phyloP scores from a whole-genome alignment of 208 protist genomes.

The Blechomonas ayalai region DNA sequence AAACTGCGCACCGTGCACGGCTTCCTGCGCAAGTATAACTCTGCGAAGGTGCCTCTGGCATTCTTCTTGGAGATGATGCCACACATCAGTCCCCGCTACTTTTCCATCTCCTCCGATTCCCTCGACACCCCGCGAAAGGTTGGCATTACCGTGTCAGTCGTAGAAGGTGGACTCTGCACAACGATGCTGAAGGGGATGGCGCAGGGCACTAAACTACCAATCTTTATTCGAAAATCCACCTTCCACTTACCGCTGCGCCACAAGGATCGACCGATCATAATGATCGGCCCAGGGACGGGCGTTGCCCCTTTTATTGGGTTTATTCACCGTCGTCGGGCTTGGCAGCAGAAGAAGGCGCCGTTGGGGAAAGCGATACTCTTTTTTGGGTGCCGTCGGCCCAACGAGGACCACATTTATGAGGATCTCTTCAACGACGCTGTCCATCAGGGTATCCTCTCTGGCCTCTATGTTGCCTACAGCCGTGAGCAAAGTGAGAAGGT shows the following conservation, averaged over 20 bases:
- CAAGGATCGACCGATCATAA: conserved; percentile 82
- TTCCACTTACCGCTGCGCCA: conserved; percentile 86
- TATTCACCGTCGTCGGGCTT: conserved; percentile 79
- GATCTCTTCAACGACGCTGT: conserved; percentile 59
- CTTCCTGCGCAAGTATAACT: conserved; percentile 77
- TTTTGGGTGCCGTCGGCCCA: conserved; percentile 82
- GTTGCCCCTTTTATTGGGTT: conserved; percentile 94
- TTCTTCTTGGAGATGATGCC: conserved; percentile 93
- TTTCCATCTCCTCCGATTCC: conserved; percentile 93
- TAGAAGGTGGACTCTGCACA: conserved; percentile 89
- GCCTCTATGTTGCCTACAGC: conserved; percentile 77
- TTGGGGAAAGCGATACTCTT: conserved; percentile 78
- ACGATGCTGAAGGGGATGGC: conserved; percentile 69
- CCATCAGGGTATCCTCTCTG: conserved; percentile 48
- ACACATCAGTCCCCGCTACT: conserved; percentile 91
- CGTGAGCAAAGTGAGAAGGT: conserved; percentile 72
- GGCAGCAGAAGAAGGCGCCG: conserved; percentile 60
- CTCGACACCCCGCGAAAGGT: conserved; percentile 63
- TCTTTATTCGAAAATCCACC: conserved; percentile 91
- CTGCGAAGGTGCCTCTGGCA: conserved; percentile 63
- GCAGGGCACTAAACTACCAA: conserved; percentile 56
- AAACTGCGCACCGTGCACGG: conserved; percentile 74
- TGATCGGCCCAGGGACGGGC: conserved; percentile 95
- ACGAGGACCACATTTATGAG: conserved; percentile 82
- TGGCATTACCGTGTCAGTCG: conserved; percentile 80